Conservation (phyloP, 2,329 filamentous ascomycete genomes). For the Herpotrichia juniperi region DNA sequence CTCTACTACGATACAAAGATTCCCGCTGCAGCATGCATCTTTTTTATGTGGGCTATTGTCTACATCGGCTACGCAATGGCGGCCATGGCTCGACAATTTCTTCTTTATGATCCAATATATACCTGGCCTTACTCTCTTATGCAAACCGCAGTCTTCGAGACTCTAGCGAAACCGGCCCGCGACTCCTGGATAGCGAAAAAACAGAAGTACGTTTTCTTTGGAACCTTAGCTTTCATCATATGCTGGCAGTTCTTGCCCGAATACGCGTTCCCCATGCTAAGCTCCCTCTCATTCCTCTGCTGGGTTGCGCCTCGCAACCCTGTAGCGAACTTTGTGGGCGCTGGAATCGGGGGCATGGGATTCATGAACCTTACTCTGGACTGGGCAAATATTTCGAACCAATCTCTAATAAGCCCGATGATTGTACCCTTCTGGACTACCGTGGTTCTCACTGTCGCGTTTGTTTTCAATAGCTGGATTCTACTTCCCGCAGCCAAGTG, state of each 20-base stretch:
- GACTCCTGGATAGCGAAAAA: constrained; percentile 58
- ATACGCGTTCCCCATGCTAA: constrained; percentile 65
- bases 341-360: constrained; percentile 67
- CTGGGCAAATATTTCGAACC: constrained; percentile 65
- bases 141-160: constrained; percentile 66
- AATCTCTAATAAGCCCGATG: constrained; percentile 49
- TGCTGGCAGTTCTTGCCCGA: constrained; percentile 69
- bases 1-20: constrained; percentile 62
- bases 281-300: constrained; percentile 66
- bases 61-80: constrained; percentile 66
- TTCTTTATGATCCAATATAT: constrained; percentile 65
- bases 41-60: constrained; percentile 66
- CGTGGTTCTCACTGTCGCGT: constrained; percentile 61
- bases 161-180: constrained; percentile 59
- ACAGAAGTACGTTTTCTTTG: constrained; percentile 65
- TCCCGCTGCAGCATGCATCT: constrained; percentile 60
- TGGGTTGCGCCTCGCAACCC: constrained; percentile 66
- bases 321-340: constrained; percentile 65
- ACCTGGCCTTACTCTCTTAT: constrained; percentile 60
- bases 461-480: constrained; percentile 63
- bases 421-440: constrained; percentile 66
- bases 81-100: constrained; percentile 61
- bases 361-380: constrained; percentile 65
- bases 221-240: constrained; percentile 58
- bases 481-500: constrained; percentile 65